Percentiles rank a stretch among this genome's conserved stretches.
Conservation (phyloP, 1,139 yeast species). For the Taphrina populina region DNA sequence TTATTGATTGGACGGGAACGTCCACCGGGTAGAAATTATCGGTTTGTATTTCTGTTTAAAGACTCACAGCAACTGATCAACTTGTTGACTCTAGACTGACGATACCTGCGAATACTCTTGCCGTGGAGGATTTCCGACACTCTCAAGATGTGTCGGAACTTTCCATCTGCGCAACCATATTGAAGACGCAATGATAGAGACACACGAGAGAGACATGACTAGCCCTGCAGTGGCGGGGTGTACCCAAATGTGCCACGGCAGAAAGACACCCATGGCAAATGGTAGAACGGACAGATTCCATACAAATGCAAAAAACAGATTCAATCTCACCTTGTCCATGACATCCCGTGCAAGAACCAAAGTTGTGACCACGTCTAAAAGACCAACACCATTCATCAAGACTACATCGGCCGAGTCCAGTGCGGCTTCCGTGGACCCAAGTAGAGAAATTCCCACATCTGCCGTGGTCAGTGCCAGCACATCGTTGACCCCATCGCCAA, state of each 20-base stretch:
- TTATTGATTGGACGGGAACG: slow-evolving; percentile 14
- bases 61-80: too few relatives aligned
- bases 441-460: slow-evolving; percentile 81
- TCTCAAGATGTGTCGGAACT: not conserved
- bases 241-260: slow-evolving; percentile 77
- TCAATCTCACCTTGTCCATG: slow-evolving; percentile 70
- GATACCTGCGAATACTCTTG: too few relatives aligned
- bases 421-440: slow-evolving; percentile 85
- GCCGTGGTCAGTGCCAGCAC: slow-evolving; percentile 92
- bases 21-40: slow-evolving; percentile 5
- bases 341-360: slow-evolving; percentile 72
- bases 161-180: slow-evolving; percentile 55
- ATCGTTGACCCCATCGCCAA: slow-evolving; percentile 96
- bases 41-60: too few relatives aligned
- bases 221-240: slow-evolving; percentile 86
- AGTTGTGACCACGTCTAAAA: slow-evolving; percentile 69
- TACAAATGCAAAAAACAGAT: slow-evolving; percentile 79
- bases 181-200: slow-evolving; percentile 82
- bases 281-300: slow-evolving; percentile 90
- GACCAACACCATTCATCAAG: slow-evolving; percentile 47
- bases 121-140: too few relatives aligned
- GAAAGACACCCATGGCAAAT: slow-evolving; percentile 84
- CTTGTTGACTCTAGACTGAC: too few relatives aligned
- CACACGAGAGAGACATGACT: slow-evolving; percentile 90
- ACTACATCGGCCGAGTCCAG: slow-evolving; percentile 94